Conservation (phyloP, 2,329 filamentous ascomycete genomes). For the Cladobotryum mycophilum region DNA sequence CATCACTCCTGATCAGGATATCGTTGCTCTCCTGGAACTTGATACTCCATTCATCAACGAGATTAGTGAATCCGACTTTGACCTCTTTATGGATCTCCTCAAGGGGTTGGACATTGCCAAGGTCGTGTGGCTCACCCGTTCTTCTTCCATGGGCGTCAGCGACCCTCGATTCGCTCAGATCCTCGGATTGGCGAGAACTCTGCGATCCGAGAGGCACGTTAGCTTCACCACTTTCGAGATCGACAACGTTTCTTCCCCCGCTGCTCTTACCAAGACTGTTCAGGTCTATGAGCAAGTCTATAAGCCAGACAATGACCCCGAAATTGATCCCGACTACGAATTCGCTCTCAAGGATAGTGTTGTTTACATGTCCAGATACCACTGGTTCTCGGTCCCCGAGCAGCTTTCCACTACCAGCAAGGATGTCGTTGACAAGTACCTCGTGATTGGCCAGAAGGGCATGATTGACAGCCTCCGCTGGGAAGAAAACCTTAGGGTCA, state of each 20-base stretch:
- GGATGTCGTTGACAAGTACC: background rate
- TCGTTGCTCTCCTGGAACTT: background rate
- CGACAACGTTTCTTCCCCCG: background rate
- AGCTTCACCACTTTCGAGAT: constrained; percentile 23
- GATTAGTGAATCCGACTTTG: background rate
- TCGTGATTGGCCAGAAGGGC: constrained; percentile 1
- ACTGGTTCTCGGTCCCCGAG: constrained; percentile 16
- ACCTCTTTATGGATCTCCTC: background rate
- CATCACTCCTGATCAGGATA: background rate
- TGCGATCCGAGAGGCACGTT: constrained; percentile 10
- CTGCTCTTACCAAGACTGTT: background rate
- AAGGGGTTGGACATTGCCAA: background rate
- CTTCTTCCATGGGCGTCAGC: background rate
- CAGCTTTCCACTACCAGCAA: background rate
- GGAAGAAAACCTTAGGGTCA: background rate
- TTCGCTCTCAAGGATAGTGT: constrained; percentile 23
- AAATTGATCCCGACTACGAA: constrained; percentile 16
- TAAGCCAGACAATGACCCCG: background rate
- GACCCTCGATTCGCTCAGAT: constrained; percentile 6
- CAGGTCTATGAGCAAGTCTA: background rate
- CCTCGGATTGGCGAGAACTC: constrained; percentile 1
- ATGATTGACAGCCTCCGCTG: constrained; percentile 4
- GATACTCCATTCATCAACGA: background rate
- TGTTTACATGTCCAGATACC: constrained; percentile 22
- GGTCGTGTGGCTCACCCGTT: constrained; percentile 12